Conservation (phyloP, 2,329 filamentous ascomycete genomes). For the Dothideomycetidae sp. region DNA sequence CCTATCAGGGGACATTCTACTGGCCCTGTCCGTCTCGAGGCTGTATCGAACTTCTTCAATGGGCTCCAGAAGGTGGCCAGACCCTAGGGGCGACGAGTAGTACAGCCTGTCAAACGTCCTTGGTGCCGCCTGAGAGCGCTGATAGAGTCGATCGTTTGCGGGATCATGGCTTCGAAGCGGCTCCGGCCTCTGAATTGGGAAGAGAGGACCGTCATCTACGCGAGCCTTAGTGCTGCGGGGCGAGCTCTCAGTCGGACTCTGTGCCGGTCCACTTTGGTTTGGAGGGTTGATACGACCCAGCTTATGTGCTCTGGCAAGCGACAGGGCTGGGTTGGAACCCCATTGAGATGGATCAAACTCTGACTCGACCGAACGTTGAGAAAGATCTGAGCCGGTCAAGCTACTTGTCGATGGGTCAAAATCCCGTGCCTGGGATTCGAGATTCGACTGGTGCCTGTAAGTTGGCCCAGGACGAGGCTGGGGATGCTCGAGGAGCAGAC, state of each 20-base stretch:
- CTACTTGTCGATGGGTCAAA: conserved; percentile 35
- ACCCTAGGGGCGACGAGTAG: conserved; percentile 24
- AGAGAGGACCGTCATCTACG: conserved; percentile 43
- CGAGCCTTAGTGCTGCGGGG: conserved; percentile 34
- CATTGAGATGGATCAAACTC: conserved; percentile 34
- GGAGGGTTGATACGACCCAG: conserved; percentile 19
- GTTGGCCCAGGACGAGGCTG: conserved; percentile 62
- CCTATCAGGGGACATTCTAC: conserved; percentile 3
- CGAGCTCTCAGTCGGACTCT: not conserved
- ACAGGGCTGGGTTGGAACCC: conserved; percentile 32
- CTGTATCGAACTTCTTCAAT: conserved; percentile 38
- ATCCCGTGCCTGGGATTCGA: conserved; percentile 58
- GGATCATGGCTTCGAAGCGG: conserved; percentile 11
- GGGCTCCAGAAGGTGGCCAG: conserved; percentile 31
- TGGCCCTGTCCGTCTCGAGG: conserved; percentile 33
- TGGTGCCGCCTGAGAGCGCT: conserved; percentile 1
- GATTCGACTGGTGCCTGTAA: conserved; percentile 56
- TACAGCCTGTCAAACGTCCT: conserved; percentile 11
- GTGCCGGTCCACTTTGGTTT: not conserved
- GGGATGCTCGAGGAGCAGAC: conserved; percentile 64
- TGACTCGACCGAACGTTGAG: conserved; percentile 20
- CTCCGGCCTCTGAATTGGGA: conserved; percentile 31
- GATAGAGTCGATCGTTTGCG: conserved; percentile 3
- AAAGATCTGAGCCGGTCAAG: conserved; percentile 21
- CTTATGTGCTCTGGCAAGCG: conserved; percentile 14